Base-by-base conservation (phyloP, 208 protist species). In the Acanthamoeba healyi region DNA sequence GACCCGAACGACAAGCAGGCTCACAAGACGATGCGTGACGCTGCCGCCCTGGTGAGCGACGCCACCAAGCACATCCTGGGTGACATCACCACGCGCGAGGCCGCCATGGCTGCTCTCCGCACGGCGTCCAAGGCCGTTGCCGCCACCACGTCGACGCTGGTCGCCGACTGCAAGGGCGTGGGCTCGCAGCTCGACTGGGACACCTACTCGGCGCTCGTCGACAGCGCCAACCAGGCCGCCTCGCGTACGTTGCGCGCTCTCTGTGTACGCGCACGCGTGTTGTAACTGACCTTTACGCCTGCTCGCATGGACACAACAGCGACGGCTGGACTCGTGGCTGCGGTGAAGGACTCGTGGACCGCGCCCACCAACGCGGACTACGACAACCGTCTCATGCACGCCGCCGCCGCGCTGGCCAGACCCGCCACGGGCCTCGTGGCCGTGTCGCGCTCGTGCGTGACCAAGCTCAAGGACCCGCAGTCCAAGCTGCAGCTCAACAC, bases 61-160 rank as follows among this genome's bases (percentile, higher is more conserved):
- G 89, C 63, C 67, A 93, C 89, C 89, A 77, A 82, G 61, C 26
- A 81, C 63, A 93, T 93, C 36, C 70, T 93, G 61, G 89, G 89
- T 46, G 89, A 93, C 54, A 93, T 82, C 63, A 82, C 65, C 67
- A 93, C 89, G 51, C 42, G 54, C 44, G 89, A 77, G 89, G 89
- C 89, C 29, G 89, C 89, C 15, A 26, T 93, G 42, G 67, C 61
- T n/a, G 89, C 65, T 7, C 89, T 93, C 54, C 89, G 89, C 54
- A 84, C 89, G 38, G 89, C 89, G 29, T 93, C 89, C 44, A 93
- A 93, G 70, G 89, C 89, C 38, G 89, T 82, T 32, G 89, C 89
- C 22, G 89, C 89, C 38, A 54, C 89, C 29, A 93, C 89, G 26
- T 49, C 65, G 22, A 70, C 67, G 10, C 67, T 93, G 29, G 89